Evolutionary conservation across 2,329 filamentous ascomycete species (phyloP).

Genomic region (Sporothrix curviconia): DNA sequence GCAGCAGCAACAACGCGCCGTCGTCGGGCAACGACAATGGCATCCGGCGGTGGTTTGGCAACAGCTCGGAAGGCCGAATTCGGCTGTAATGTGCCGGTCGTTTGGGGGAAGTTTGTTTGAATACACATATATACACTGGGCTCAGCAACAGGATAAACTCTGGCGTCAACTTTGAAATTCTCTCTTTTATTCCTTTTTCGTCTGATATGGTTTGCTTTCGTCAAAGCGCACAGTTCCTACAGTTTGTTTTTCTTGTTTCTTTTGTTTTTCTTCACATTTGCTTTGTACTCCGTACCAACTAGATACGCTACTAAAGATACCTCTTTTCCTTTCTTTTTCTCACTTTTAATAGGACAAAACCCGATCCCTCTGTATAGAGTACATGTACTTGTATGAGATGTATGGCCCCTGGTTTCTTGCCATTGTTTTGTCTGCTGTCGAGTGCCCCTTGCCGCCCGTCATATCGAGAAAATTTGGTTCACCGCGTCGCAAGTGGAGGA

Average conservation of each 20-base stretch:
- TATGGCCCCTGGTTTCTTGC: too few species aligned
- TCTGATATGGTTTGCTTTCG: not conserved
- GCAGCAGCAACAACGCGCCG: slow-evolving; percentile 13
- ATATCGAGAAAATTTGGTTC: not conserved
- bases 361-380: too few species aligned
- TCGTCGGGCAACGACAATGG: slow-evolving; percentile 20
- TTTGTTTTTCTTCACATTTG: too few species aligned
- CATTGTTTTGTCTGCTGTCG: too few species aligned
- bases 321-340: not conserved
- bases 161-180: not conserved
- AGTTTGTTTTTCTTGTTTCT: not conserved
- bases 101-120: not conserved
- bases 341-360: too few species aligned
- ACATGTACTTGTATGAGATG: too few species aligned
- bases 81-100: slow-evolving; percentile 18
- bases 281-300: not conserved
- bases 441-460: too few species aligned
- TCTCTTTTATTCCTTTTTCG: not conserved
- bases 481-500: not conserved
- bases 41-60: slow-evolving; percentile 54
- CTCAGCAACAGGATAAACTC: not conserved
- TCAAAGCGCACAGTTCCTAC: too few species aligned
- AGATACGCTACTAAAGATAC: not conserved
- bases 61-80: slow-evolving; percentile 32
- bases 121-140: not conserved